Evolutionary conservation across 2,329 filamentous ascomycete genomes (phyloP).

Genomic region (Fusarium albosuccineum): DNA sequence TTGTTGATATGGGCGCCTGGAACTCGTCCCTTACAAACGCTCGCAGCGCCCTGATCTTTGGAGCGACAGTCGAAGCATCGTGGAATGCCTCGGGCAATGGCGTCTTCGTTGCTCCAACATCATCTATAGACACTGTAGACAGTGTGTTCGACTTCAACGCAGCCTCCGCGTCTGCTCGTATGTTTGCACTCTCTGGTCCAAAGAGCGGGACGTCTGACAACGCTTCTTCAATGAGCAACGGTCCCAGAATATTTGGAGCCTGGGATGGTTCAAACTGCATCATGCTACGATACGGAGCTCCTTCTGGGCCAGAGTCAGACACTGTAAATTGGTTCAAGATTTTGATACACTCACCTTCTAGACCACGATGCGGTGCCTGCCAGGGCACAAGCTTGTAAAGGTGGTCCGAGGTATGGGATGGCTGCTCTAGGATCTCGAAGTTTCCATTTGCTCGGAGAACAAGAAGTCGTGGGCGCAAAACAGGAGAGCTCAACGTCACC

Average conservation of each 20-base stretch:
- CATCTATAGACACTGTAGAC: constrained; percentile 51
- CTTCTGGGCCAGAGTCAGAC: constrained; percentile 55
- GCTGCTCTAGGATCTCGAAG: constrained; percentile 73
- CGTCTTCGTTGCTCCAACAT: constrained; percentile 52
- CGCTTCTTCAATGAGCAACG: constrained; percentile 66
- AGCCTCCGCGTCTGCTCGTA: constrained; percentile 58
- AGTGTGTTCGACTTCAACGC: constrained; percentile 54
- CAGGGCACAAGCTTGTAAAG: constrained; percentile 72
- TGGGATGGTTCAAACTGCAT: constrained; percentile 71
- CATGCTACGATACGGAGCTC: constrained; percentile 64
- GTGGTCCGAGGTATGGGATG: constrained; percentile 69
- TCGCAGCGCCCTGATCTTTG: constrained; percentile 64
- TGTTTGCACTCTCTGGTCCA: constrained; percentile 62
- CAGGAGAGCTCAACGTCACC: constrained; percentile 70
- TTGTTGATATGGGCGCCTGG: constrained; percentile 34
- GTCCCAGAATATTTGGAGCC: constrained; percentile 65
- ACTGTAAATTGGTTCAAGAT: not conserved
- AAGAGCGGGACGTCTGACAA: constrained; percentile 69
- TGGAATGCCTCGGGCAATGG: constrained; percentile 58
- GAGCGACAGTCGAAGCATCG: constrained; percentile 58
- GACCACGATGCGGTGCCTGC: constrained; percentile 69
- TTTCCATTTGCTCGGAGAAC: constrained; percentile 71
- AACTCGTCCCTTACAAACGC: constrained; percentile 51
- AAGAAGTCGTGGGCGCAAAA: constrained; percentile 68
- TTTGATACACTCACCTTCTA: constrained; percentile 59